Conservation (phyloP, 2,329 filamentous ascomycete genomes). For the Penicillium frequentans region DNA sequence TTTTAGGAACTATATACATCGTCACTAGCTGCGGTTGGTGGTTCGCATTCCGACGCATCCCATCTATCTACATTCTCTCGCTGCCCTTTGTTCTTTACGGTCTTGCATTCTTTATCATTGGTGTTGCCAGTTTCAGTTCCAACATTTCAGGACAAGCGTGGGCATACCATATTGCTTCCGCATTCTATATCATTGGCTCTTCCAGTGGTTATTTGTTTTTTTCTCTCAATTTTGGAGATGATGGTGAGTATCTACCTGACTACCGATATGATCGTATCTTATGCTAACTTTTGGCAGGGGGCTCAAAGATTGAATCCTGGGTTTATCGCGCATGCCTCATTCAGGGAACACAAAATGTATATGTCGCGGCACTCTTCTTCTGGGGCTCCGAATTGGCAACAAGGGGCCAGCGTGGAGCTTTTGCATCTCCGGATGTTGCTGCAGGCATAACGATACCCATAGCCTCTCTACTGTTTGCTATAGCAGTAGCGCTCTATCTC, state of each 20-base stretch:
- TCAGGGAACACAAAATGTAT: slow-evolving; percentile 66
- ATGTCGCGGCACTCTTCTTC: slow-evolving; percentile 60
- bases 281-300: slow-evolving; percentile 20
- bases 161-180: slow-evolving; percentile 62
- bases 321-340: slow-evolving; percentile 65
- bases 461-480: slow-evolving; percentile 41
- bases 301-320: slow-evolving; percentile 63
- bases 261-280: background rate
- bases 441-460: slow-evolving; percentile 20
- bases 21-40: slow-evolving; percentile 62
- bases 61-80: slow-evolving; percentile 58
- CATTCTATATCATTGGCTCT: slow-evolving; percentile 61
- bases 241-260: slow-evolving; percentile 40
- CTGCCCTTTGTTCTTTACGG: slow-evolving; percentile 64
- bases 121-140: slow-evolving; percentile 55
- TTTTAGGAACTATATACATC: slow-evolving; percentile 60
- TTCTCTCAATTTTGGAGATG: slow-evolving; percentile 65
- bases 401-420: background rate
- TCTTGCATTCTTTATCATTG: slow-evolving; percentile 62
- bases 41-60: slow-evolving; percentile 59
- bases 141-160: slow-evolving; percentile 46
- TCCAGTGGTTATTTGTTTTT: slow-evolving; percentile 67
- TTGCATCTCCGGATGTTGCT: background rate
- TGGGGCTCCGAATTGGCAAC: slow-evolving; percentile 56
- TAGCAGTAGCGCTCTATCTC: slow-evolving; percentile 50